Evolutionary conservation across 768 basidiomycete genomes (phyloP).

Genomic region (Naganishia vaughanmartiniae): DNA sequence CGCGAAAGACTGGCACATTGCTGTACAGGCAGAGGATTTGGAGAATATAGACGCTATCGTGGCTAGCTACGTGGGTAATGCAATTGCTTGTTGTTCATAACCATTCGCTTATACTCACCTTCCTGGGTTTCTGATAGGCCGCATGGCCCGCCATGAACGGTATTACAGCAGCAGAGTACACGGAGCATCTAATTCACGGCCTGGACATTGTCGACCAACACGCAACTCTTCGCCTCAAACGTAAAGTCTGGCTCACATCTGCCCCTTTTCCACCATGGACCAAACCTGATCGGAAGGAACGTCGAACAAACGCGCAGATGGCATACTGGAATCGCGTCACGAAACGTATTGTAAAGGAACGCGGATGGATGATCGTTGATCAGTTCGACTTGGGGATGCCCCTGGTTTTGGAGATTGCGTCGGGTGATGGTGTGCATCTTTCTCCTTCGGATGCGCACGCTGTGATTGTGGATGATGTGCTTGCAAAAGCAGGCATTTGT

Average conservation of each 20-base stretch:
- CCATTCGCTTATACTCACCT: not conserved
- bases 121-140: not conserved
- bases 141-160: constrained; percentile 8
- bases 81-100: not conserved
- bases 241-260: constrained; percentile 16
- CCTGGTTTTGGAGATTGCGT: constrained; percentile 23
- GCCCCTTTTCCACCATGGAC: constrained; percentile 15
- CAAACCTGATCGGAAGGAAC: constrained; percentile 21
- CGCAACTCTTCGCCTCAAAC: constrained; percentile 10
- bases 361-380: constrained; percentile 29
- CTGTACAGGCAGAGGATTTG: constrained; percentile 5
- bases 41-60: constrained; percentile 9
- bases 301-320: constrained; percentile 27
- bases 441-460: constrained; percentile 23
- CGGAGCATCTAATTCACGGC: constrained; percentile 1
- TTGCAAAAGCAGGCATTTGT: constrained; percentile 29
- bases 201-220: constrained; percentile 15
- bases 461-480: constrained; percentile 29
- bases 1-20: constrained; percentile 7
- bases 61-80: constrained; percentile 4
- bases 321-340: constrained; percentile 17
- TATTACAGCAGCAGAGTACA: constrained; percentile 11
- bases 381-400: constrained; percentile 29
- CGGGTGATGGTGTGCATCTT: constrained; percentile 28
- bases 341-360: not conserved